Base-by-base conservation (phyloP, 805 yeast species). In the Candida odintsovae region DNA sequence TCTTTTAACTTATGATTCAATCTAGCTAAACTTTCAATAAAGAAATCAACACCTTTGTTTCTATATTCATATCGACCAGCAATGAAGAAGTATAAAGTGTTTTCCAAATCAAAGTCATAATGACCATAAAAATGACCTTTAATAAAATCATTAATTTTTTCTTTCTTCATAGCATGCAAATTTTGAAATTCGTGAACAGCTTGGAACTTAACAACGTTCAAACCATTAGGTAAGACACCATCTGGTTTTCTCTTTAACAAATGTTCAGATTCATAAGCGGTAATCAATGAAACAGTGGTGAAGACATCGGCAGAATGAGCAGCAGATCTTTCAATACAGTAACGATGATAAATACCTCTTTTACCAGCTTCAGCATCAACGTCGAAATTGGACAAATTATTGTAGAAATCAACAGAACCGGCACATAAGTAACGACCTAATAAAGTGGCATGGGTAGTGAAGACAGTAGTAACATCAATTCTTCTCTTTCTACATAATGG, bases 141-240 rank as follows among this genome's bases (percentile, higher is more conserved):
- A 51, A 94, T 84, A 63, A 92, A 92, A 61, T 94, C 97, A 64
- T 90, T 84, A 64, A 92, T 90, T 65, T 88, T 89, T 45, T 82
- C 96, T 73, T 92, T 92, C 68, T 85, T 83, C 54, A 83, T 68
- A 22, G 97, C 97, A 70, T 92, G 99, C 67, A 92, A 73, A 67
- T 94, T 92, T 70, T 92, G 99, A 72, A 92, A 92, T 70, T 92
- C 99, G 68, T 92, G 99, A 56, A 92, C 96, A 1, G 98, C 98
- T 61, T 87, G 92, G 69, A 92, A 92, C 70, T 92, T 92, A 52
- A 90, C 89, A 45, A 92, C 98, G 63, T 92, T 92, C 52, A 92
- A 75, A 21, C 99, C 99, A 64, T 92, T 92, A 46, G 99, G 99
- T 62, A 94, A 77, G 20, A 92, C 97, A 3, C 99, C 99, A 63